These are phyloP conservation scores for Serendipita indica DNA, from an alignment of 768 basidiomycete genomes.

Conservation along the genomic window DNA sequence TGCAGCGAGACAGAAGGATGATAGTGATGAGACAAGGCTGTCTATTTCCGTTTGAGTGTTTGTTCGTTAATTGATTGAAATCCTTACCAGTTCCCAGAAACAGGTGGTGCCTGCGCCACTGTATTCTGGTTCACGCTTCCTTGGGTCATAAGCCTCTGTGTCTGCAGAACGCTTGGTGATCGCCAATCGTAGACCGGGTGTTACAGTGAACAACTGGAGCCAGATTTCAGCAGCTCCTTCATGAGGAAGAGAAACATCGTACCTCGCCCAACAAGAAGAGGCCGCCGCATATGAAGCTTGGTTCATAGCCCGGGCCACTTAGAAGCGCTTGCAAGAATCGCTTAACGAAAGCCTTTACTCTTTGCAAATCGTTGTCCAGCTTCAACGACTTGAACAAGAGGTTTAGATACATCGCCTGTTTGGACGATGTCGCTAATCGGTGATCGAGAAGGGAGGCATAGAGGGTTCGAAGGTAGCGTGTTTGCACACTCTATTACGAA, in stretches of 20 bases:
- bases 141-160: conserved; percentile 50
- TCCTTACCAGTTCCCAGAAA: conserved; percentile 78
- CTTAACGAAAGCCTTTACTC: conserved; percentile 68
- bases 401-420: conserved; percentile 96
- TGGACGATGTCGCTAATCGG: conserved; percentile 66
- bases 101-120: conserved; percentile 66
- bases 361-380: conserved; percentile 38
- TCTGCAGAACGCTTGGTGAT: conserved; percentile 15
- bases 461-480: conserved; percentile 40
- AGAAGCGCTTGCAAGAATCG: conserved; percentile 70
- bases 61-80: background rate
- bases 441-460: conserved; percentile 81
- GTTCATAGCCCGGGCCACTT: conserved; percentile 53
- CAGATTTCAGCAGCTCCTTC: background rate
- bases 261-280: conserved; percentile 82
- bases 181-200: conserved; percentile 28
- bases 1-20: conserved; percentile 85
- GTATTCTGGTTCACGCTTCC: conserved; percentile 80
- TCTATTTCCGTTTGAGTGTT: conserved; percentile 27
- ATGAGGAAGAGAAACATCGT: conserved; percentile 17
- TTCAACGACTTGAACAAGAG: conserved; percentile 84
- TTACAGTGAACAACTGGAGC: conserved; percentile 29
- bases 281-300: conserved; percentile 81
- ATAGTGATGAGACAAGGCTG: conserved; percentile 68
- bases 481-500: conserved; percentile 18